phyloP scores from a whole-genome alignment of 2,329 filamentous ascomycete species.

The Rutstroemia sydowiana region DNA sequence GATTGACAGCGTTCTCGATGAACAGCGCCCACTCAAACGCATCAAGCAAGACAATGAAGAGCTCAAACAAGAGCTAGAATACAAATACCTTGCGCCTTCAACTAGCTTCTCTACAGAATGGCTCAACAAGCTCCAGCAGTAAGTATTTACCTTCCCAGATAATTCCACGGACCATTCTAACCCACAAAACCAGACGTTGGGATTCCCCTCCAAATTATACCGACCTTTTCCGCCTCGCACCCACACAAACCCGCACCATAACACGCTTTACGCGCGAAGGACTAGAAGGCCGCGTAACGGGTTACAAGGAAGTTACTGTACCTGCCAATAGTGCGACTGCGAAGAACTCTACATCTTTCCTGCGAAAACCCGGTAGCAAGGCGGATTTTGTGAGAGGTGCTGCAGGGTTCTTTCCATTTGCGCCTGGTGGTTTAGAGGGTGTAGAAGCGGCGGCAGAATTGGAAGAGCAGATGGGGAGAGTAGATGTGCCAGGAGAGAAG shows the following conservation, averaged over 20 bases:
- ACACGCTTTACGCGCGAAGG: constrained; percentile 88
- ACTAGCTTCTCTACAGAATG: constrained; percentile 73
- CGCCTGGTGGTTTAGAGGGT: constrained; percentile 79
- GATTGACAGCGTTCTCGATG: constrained; percentile 54
- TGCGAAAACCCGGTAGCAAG: constrained; percentile 76
- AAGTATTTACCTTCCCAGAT: constrained; percentile 18
- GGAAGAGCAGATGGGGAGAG: constrained; percentile 64
- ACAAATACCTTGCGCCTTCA: constrained; percentile 72
- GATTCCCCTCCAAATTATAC: constrained; percentile 71
- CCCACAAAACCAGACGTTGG: constrained; percentile 53
- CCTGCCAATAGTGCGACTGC: constrained; percentile 83
- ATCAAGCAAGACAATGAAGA: constrained; percentile 47
- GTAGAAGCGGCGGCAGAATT: constrained; percentile 79
- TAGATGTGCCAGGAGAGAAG: constrained; percentile 37
- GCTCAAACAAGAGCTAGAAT: constrained; percentile 64
- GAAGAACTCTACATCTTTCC: constrained; percentile 88
- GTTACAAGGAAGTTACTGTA: constrained; percentile 89
- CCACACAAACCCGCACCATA: constrained; percentile 89
- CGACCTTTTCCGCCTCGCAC: constrained; percentile 79
- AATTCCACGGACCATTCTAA: no score
- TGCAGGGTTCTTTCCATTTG: constrained; percentile 90
- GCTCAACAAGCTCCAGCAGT: constrained; percentile 83
- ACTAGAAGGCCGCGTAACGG: constrained; percentile 83
- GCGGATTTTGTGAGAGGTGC: constrained; percentile 90
- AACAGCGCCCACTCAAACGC: constrained; percentile 44